Evolutionary conservation across 176 grass and related monocot genomes (phyloP), one percentile per base, ranked within the genome.

Genomic region (Hsuehochloa calcarea): DNA sequence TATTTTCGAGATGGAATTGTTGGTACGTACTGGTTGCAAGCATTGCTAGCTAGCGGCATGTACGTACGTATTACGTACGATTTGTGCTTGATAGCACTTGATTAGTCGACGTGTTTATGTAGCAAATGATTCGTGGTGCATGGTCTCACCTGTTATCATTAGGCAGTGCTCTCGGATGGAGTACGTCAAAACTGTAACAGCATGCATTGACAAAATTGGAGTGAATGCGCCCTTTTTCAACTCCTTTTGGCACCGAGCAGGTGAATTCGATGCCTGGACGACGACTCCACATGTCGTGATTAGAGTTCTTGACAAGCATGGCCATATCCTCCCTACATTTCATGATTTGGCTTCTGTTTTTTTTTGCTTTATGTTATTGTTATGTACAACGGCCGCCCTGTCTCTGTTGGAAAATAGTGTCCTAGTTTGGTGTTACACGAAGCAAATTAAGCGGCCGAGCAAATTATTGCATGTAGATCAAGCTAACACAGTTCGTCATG

Each of bases 121-220:
- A 72, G 69, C 43, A 47, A 45, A 72, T 19, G 70, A 10, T 50
- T 72, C 14, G 13, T 8, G 44, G 2, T 29, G 23, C 3, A 49
- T 29, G 43, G 23, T 63, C 43, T 73, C 55, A 5, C 14, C 16
- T 55, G 22, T n/a, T 52, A 8, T 49, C 26, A 20, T 27, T 64
- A 41, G 51, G 12, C 54, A 50, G 56, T 70, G 49, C 35, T 37
- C 31, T 71, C 11, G 20, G 16, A 58, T 38, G 5, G 4, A 51
- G 31, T 75, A n/a, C n/a, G n/a, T n/a, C n/a, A 56, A 75, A 47
- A 5, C 15, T 43, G 31, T 72, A 80, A 65, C 76, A 65, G 59
- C 77, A 66, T 40, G 77, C 69, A 19, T 81, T 66, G 77, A 81
- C 69, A 66, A 81, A 74, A 46, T 1, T 14, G n/a, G 3, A 3